Base-by-base conservation (phyloP, 768 basidiomycete genomes). In the Dendrothele bispora region DNA sequence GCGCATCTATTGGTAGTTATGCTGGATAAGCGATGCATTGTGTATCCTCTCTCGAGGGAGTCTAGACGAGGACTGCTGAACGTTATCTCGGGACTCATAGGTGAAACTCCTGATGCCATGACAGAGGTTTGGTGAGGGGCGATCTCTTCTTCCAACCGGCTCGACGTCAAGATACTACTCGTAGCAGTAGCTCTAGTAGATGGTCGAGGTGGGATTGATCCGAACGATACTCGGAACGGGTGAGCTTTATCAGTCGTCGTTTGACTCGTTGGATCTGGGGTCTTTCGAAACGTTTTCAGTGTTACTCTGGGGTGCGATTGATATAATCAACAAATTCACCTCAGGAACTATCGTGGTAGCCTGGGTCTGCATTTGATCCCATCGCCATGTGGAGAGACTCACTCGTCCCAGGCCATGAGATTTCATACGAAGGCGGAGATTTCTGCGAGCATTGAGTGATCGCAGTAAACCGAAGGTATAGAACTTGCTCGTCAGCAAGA, bases 401-500 rank as follows among this genome's bases (percentile, higher is more conserved):
- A 45, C 43, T 6, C 49, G 36, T 25, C 42, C 49, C 15, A 44
- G 32, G 4, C 43, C 39, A 14, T 49, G 40, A 14, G 48, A 49
- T n/a, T 49, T 42, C 4, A 49, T 21, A 3, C 48, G 39, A 22
- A 30, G 18, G 24, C 48, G 48, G 26, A 50, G 39, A 5, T 22
- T 24, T 18, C 38, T 34, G 6, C 48, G 29, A 38, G 37, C 17
- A 17, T 46, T 39, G 28, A 74, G 56, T 1, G 69, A 69, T 20
- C 69, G 67, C 29, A 73, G 56, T 57, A 72, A 62, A 10, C 71
- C 73, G 34, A 73, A 64, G 4, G 63, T 54, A 36, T 74, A 55
- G 29, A 80, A 64, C 55, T 80, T 80, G 29, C 78, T 77, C 3
- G 76, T 75, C 39, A 77, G 58, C 15, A 79, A 56, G 27, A 73